These are phyloP conservation scores for Gracilaria domingensis DNA, from an alignment of 23 red algal genomes.

Conservation along the genomic window DNA sequence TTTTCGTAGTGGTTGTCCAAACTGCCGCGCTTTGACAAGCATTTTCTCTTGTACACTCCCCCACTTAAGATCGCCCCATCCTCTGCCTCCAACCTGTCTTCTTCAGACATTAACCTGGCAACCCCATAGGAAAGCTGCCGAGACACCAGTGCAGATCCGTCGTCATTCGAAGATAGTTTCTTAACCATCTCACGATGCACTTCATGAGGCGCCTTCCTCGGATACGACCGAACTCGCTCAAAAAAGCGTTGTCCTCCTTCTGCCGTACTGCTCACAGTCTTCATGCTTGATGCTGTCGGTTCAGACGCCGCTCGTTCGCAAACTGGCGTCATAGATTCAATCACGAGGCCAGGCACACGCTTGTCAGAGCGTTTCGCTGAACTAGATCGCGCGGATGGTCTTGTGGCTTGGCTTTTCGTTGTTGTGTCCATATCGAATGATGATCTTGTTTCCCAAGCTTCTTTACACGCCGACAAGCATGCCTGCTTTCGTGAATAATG, in stretches of 20 bases:
- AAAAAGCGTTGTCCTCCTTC: not conserved
- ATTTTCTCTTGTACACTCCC: not conserved
- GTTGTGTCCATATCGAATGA: not conserved
- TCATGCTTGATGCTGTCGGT: not conserved
- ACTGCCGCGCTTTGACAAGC: not conserved
- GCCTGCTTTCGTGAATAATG: not conserved
- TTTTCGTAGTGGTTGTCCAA: conserved; percentile 32
- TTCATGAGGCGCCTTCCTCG: conserved; percentile 1
- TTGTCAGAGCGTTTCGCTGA: not conserved
- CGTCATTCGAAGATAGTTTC: not conserved
- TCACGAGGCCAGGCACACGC: not conserved
- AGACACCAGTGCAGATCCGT: not conserved
- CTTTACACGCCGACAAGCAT: not conserved
- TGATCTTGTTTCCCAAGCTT: not conserved
- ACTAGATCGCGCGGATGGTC: not conserved
- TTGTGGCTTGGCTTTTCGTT: not conserved
- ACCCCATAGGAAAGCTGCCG: conserved; percentile 27
- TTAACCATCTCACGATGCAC: conserved; percentile 16
- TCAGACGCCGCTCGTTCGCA: not conserved
- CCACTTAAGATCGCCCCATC: conserved; percentile 21
- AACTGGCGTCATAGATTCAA: not conserved
- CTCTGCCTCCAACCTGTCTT: conserved; percentile 9
- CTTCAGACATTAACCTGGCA: not conserved
- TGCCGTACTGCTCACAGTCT: too few relatives aligned
- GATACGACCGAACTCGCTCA: conserved; percentile 3